phyloP scores from a whole-genome alignment of 371 early-diverging fungal genomes.

The Lichtheimia hyalospora region DNA sequence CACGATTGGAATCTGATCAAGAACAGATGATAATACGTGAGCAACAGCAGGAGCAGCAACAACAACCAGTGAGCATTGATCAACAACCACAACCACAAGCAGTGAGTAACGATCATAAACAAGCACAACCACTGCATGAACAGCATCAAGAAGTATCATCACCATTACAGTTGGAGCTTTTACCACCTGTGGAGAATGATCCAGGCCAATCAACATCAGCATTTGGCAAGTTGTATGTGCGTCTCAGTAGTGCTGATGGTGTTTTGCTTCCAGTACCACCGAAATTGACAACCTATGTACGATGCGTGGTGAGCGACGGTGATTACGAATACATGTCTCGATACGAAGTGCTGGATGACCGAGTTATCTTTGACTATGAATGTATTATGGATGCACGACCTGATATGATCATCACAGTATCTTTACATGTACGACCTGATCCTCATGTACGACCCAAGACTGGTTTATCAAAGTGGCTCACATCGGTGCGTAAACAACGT shows the following conservation, averaged over 20 bases:
- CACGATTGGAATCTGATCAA: too few species aligned
- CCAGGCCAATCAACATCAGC: constrained; percentile 4
- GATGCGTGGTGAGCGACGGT: constrained; percentile 49
- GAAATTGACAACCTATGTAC: constrained; percentile 39
- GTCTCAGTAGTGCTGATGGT: constrained; percentile 35
- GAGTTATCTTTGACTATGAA: constrained; percentile 39
- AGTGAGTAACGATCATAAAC: not conserved
- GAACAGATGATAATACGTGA: too few species aligned
- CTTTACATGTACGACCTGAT: constrained; percentile 49
- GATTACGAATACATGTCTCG: constrained; percentile 49
- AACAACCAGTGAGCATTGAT: not conserved
- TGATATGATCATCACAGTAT: constrained; percentile 43
- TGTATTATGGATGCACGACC: constrained; percentile 41
- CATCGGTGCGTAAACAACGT: constrained; percentile 29
- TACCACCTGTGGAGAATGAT: constrained; percentile 1
- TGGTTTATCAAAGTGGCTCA: constrained; percentile 33
- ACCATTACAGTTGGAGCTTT: not conserved
- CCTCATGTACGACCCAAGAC: constrained; percentile 32
- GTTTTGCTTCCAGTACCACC: constrained; percentile 38
- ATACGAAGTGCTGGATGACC: constrained; percentile 32
- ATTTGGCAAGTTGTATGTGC: constrained; percentile 42
- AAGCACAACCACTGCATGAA: not conserved
- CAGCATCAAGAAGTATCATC: not conserved
- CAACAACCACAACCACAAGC: not conserved
- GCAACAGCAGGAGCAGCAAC: not conserved